Conservation (phyloP, 495 filamentous ascomycete genomes). For the Saxispiralis lemnorum region DNA sequence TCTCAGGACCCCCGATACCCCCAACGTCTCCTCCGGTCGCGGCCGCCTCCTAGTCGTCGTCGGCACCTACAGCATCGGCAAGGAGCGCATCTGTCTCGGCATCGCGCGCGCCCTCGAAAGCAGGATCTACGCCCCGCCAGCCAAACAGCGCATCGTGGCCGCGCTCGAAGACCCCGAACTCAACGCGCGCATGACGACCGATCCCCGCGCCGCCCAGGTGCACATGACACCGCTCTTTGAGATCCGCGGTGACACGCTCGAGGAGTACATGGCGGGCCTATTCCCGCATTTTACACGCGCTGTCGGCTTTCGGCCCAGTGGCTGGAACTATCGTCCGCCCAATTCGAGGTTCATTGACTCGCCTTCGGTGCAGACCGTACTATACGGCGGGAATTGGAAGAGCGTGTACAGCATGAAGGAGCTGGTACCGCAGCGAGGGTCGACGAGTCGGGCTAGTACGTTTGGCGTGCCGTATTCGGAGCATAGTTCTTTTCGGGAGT, state of each 20-base stretch:
- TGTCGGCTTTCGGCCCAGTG: conserved; percentile 80
- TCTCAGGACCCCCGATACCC: conserved; percentile 9
- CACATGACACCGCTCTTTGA: conserved; percentile 95
- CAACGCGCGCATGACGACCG: conserved; percentile 49
- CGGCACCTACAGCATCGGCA: conserved; percentile 94
- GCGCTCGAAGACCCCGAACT: conserved; percentile 78
- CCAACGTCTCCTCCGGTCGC: conserved; percentile 19
- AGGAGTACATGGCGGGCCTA: conserved; percentile 65
- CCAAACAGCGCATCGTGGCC: conserved; percentile 66
- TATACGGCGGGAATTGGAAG: conserved; percentile 58
- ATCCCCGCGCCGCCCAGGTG: conserved; percentile 76
- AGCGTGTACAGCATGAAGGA: conserved; percentile 45
- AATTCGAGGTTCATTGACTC: conserved; percentile 43
- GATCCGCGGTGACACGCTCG: conserved; percentile 68
- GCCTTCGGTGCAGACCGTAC: conserved; percentile 47
- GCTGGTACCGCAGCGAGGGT: conserved; percentile 61
- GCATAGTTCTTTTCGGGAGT: conserved; percentile 82
- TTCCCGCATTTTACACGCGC: conserved; percentile 64
- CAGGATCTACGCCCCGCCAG: conserved; percentile 75
- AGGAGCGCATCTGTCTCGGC: conserved; percentile 86
- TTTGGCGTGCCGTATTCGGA: conserved; percentile 91
- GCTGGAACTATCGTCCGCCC: conserved; percentile 76
- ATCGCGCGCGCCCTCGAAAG: conserved; percentile 71
- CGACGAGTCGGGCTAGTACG: conserved; percentile 54
- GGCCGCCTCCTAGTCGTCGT: conserved; percentile 76